These are phyloP conservation scores for Fusarium torreyae DNA, from an alignment of 2,329 filamentous ascomycete species.

Conservation along the genomic window DNA sequence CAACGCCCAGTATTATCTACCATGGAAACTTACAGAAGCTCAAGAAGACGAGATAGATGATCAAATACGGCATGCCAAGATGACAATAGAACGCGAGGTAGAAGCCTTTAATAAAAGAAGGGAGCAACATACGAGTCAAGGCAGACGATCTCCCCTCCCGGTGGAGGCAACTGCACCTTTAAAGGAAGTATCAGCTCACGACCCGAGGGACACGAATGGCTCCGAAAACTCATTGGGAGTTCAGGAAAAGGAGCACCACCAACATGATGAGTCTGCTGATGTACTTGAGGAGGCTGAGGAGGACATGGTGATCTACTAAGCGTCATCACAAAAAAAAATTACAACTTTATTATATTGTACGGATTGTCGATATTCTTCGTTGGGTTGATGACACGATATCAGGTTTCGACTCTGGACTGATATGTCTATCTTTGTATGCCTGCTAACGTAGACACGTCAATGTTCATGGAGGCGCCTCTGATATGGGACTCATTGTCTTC, in stretches of 20 bases:
- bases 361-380: slow-evolving; percentile 1
- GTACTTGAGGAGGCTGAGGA: slow-evolving; percentile 88
- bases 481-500: slow-evolving; percentile 8
- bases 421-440: not conserved
- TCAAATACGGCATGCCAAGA: slow-evolving; percentile 78
- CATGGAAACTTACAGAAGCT: slow-evolving; percentile 79
- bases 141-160: slow-evolving; percentile 10
- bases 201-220: slow-evolving; percentile 14
- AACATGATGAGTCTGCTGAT: slow-evolving; percentile 80
- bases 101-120: slow-evolving; percentile 71
- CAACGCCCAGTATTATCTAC: slow-evolving; percentile 81
- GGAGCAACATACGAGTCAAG: slow-evolving; percentile 54
- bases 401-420: not conserved
- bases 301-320: slow-evolving; percentile 91
- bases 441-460: not conserved
- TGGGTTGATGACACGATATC: not conserved
- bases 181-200: slow-evolving; percentile 27
- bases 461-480: slow-evolving; percentile 18
- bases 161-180: slow-evolving; percentile 30
- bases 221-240: slow-evolving; percentile 16
- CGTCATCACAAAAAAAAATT: not conserved
- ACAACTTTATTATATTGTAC: not conserved
- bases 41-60: slow-evolving; percentile 80
- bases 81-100: slow-evolving; percentile 74
- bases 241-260: slow-evolving; percentile 33